Evolutionary conservation across 2,329 filamentous ascomycete species (phyloP).

Genomic region (Epichloe bromicola): DNA sequence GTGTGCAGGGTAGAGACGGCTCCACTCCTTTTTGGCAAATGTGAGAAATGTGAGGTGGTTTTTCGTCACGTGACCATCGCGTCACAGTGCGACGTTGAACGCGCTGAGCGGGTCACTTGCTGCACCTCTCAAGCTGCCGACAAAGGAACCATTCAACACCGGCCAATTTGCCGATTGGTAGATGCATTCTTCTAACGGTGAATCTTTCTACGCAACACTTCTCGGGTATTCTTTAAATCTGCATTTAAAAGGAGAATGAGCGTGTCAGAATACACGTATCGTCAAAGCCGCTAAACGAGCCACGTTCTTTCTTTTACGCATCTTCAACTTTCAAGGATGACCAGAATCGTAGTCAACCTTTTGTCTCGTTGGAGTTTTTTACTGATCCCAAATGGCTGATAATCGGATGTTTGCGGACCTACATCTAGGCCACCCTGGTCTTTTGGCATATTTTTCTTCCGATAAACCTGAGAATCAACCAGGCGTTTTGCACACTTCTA

Average conservation of each 20-base stretch:
- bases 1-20: too few species aligned
- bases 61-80: too few species aligned
- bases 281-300: not conserved
- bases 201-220: not conserved
- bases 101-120: too few species aligned
- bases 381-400: constrained; percentile 25
- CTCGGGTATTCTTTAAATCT: not conserved
- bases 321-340: constrained; percentile 1
- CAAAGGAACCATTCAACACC: too few species aligned
- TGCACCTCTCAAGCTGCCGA: too few species aligned
- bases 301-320: not conserved
- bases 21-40: too few species aligned
- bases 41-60: too few species aligned
- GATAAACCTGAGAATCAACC: constrained; percentile 11
- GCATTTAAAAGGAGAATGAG: not conserved
- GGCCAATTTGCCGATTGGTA: too few species aligned
- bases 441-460: constrained; percentile 18
- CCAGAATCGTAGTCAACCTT: constrained; percentile 12
- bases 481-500: constrained; percentile 19
- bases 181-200: too few species aligned
- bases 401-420: constrained; percentile 18
- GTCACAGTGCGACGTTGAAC: too few species aligned
- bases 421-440: constrained; percentile 20
- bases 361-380: constrained; percentile 17
- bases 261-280: not conserved